phyloP scores from a whole-genome alignment of 1,284 basidiomycete genomes.

The Fomitopsis betulina region DNA sequence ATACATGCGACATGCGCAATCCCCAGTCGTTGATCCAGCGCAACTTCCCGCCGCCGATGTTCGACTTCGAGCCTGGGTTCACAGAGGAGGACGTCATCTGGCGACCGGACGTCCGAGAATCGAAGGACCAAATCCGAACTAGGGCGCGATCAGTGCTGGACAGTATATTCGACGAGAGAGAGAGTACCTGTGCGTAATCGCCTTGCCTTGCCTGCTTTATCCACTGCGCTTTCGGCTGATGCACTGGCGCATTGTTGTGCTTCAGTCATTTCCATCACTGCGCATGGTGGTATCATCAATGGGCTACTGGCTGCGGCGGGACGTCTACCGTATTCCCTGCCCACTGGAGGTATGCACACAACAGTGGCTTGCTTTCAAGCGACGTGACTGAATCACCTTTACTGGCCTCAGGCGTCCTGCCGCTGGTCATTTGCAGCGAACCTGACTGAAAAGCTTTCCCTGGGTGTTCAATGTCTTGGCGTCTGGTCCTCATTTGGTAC shows the following conservation, averaged over 20 bases:
- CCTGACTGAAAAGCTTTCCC: not conserved
- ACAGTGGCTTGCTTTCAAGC: not conserved
- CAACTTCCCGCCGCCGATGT: constrained; percentile 49
- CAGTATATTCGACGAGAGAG: constrained; percentile 49
- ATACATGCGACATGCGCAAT: constrained; percentile 71
- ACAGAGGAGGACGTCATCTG: constrained; percentile 72
- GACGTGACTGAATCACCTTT: not conserved
- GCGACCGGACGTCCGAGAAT: constrained; percentile 63
- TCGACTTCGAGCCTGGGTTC: constrained; percentile 63
- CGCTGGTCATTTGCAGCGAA: constrained; percentile 9
- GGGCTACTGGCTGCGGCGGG: constrained; percentile 45
- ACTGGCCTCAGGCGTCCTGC: constrained; percentile 8
- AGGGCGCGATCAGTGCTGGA: constrained; percentile 60
- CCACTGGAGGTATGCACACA: constrained; percentile 56
- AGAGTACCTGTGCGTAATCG: constrained; percentile 49
- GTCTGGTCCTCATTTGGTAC: too few relatives aligned
- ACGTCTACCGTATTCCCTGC: constrained; percentile 39
- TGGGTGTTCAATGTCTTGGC: too few relatives aligned
- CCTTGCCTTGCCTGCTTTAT: not conserved
- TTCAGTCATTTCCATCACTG: constrained; percentile 59
- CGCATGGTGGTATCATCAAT: constrained; percentile 58
- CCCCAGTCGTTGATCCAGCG: constrained; percentile 47
- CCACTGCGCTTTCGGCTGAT: not conserved
- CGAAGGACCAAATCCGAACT: constrained; percentile 45
- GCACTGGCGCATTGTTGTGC: not conserved